Evolutionary conservation across 1,139 yeast genomes (phyloP).

Genomic region (Hansenula lynferdii): DNA sequence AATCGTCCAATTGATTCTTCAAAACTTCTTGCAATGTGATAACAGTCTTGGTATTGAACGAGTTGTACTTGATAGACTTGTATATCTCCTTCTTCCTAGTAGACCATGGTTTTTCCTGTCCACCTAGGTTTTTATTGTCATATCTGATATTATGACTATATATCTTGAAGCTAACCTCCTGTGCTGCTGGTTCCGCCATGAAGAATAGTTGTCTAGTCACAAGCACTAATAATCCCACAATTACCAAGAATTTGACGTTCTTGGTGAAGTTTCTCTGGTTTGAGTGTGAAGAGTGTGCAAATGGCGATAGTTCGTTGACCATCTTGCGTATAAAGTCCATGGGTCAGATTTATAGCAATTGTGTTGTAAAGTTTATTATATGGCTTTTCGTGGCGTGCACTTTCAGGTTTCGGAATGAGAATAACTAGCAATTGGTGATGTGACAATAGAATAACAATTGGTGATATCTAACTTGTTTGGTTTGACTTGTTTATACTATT

Average conservation of each 20-base stretch:
- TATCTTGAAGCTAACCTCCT: conserved; percentile 28
- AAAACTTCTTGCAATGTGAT: conserved; percentile 55
- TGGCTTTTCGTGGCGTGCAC: too few species aligned
- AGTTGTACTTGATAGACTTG: conserved; percentile 32
- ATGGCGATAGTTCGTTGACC: not conserved
- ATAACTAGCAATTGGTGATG: too few species aligned
- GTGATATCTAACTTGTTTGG: too few species aligned
- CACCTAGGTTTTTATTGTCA: conserved; percentile 31
- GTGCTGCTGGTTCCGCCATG: not conserved
- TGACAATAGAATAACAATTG: too few species aligned
- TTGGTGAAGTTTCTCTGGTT: not conserved
- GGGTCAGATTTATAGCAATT: too few species aligned
- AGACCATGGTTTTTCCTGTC: conserved; percentile 41
- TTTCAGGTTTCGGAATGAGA: too few species aligned
- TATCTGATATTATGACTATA: conserved; percentile 52
- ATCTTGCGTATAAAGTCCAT: too few species aligned
- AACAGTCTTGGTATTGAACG: conserved; percentile 32
- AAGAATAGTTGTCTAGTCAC: not conserved
- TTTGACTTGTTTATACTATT: too few species aligned
- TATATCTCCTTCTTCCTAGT: conserved; percentile 34
- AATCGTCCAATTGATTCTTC: conserved; percentile 45
- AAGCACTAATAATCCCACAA: not conserved
- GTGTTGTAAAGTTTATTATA: too few species aligned
- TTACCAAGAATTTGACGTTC: not conserved
- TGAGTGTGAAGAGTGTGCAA: too few species aligned